Evolutionary conservation across 2,329 filamentous ascomycete species (phyloP).

Genomic region (Westerdykella aurantiaca): DNA sequence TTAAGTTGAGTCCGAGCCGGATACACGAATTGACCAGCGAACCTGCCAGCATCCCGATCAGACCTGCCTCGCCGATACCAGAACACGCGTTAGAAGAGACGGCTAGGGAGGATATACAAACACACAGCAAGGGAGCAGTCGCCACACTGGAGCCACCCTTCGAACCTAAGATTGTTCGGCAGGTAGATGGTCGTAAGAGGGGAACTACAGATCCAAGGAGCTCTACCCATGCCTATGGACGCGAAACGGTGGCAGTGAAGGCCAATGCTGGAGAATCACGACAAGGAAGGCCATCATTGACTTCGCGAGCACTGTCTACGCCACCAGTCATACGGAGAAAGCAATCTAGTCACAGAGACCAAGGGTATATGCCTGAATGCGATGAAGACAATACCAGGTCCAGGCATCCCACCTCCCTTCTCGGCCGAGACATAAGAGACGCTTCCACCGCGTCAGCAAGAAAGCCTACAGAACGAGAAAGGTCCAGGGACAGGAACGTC

Average conservation of each 20-base stretch:
- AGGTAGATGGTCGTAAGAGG: background rate
- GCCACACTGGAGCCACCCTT: conserved; percentile 18
- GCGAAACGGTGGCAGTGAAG: background rate
- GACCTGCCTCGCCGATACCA: conserved; percentile 36
- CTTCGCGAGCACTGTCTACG: conserved; percentile 33
- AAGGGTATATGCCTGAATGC: conserved; percentile 14
- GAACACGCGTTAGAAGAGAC: conserved; percentile 26
- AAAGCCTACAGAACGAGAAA: conserved; percentile 19
- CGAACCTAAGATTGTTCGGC: conserved; percentile 2
- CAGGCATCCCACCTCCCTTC: conserved; percentile 24
- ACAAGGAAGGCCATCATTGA: conserved; percentile 26
- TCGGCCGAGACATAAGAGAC: conserved; percentile 33
- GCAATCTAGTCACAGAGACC: conserved; percentile 24
- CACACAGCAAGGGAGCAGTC: conserved; percentile 15
- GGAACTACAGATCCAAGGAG: background rate
- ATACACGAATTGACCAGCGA: conserved; percentile 52
- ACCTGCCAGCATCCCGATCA: conserved; percentile 50
- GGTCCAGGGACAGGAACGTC: conserved; percentile 33
- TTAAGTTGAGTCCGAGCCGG: conserved; percentile 51
- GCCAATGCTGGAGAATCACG: background rate
- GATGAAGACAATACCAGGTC: conserved; percentile 15
- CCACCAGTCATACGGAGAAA: conserved; percentile 37
- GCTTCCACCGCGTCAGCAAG: conserved; percentile 8
- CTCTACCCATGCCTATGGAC: background rate
- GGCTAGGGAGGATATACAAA: conserved; percentile 10